These are phyloP conservation scores for Taphrina confusa DNA, from an alignment of 1,139 yeast species.

Conservation along the genomic window DNA sequence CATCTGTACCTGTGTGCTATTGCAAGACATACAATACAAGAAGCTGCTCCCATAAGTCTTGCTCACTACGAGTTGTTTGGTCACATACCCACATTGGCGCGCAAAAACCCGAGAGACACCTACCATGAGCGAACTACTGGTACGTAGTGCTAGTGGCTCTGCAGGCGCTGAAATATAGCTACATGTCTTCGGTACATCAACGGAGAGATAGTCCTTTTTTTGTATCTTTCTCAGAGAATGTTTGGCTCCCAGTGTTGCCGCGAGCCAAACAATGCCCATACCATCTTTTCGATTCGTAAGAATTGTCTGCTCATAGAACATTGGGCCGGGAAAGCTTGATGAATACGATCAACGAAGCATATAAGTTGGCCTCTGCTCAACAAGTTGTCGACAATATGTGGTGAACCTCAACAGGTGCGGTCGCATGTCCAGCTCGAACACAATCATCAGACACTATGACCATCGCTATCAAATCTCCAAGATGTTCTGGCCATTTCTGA, in stretches of 20 bases:
- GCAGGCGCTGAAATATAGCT: conserved; percentile 40
- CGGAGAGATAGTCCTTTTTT: conserved; percentile 41
- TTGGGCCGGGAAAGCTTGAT: neutral
- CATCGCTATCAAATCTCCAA: too few relatives aligned
- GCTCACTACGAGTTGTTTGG: too few relatives aligned
- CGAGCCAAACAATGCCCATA: conserved; percentile 40
- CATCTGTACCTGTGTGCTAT: too few relatives aligned
- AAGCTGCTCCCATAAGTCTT: too few relatives aligned
- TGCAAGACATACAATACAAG: neutral
- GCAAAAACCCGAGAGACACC: conserved; percentile 61
- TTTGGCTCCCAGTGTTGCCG: conserved; percentile 42
- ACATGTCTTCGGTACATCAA: conserved; percentile 41
- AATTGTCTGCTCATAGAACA: conserved; percentile 37
- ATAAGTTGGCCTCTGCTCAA: neutral
- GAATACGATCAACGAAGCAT: neutral
- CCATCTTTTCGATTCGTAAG: conserved; percentile 37
- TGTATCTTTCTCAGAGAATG: conserved; percentile 40
- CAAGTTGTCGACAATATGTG: too few relatives aligned
- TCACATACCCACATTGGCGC: conserved; percentile 55
- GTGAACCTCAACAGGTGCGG: too few relatives aligned
- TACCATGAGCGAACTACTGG: conserved; percentile 56
- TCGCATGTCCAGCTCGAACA: too few relatives aligned
- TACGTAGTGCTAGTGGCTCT: conserved; percentile 50
- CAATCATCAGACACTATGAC: too few relatives aligned
- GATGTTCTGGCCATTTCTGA: too few relatives aligned